Evolutionary conservation across 805 yeast genomes (phyloP), one percentile per base, ranked within the genome.

Genomic region (Candida maltosa): DNA sequence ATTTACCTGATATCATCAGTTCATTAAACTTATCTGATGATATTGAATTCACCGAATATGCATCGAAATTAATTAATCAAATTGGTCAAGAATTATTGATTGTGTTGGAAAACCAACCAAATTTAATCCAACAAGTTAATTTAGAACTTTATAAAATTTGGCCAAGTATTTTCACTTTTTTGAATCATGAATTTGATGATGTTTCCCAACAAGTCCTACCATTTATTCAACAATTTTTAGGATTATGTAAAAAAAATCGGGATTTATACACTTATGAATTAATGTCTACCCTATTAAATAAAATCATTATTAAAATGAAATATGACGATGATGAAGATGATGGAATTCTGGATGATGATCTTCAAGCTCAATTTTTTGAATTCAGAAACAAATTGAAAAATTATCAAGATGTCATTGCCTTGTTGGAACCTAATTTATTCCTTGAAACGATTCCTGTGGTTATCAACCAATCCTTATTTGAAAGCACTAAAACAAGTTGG

Each of bases 101-200:
- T 36, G 78, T 85, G 10, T 52, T 86, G 35, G 64, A 83, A 40
- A 69, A 67, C 34, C 73, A 77, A 38, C 62, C 73, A 1, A 47
- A 60, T 11, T 45, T 65, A 17, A 62, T 70, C 39, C 60, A 56
- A 16, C 55, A 62, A 26, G 58, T 65, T 29, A 58, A 55, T 34
- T 65, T 62, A 29, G 73, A 78, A 46, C 65, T 86, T 14, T 56
- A 79, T 19, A 75, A 76, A 38, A 65, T 85, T 14, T 76, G 87
- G 68, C 96, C 97, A 16, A 67, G 79, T 20, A 67, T 84, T 6
- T 70, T 91, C 39, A 71, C 70, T 40, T 86, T 83, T 45, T 70
- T 93, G 53, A 73, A 77, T 20, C 83, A 87, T 55, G 95, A 83
- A 44, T 88, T 82, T 52, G 97, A 93, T 57, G 97, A 93, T 46